A percentile compares a stretch with the other conserved stretches of the same genome.
Conservation (phyloP, 176 grass and related monocot species). For the Oryza longistaminata region DNA sequence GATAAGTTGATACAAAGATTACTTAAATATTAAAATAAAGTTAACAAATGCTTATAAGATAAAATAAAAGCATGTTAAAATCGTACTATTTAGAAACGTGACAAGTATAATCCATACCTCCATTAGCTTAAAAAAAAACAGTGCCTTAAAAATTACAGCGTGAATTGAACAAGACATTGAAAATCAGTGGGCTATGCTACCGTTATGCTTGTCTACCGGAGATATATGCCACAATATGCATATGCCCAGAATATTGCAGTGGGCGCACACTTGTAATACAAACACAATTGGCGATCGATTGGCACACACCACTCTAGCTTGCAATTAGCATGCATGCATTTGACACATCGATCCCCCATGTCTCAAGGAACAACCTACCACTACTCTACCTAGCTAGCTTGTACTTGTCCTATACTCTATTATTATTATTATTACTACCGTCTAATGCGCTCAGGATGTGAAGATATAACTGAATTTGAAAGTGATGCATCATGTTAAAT, state of each 20-base stretch:
- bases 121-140: no score
- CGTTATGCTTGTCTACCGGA: constrained; percentile 26
- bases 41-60: no score
- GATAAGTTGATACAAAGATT: no score
- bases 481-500: not conserved
- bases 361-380: not conserved
- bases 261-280: not conserved
- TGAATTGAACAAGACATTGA: not conserved
- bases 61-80: no score
- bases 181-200: not conserved
- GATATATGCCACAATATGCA: no score
- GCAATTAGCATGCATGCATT: not conserved
- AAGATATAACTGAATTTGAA: not conserved
- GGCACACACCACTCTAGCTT: not conserved
- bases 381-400: no score
- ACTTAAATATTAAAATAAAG: no score
- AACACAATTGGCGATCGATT: not conserved
- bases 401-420: no score
- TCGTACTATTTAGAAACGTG: no score
- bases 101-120: no score
- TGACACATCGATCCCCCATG: not conserved
- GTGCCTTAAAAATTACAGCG: no score
- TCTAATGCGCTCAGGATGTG: not conserved
- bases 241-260: not conserved
- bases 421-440: not conserved